phyloP scores from a whole-genome alignment of 78 protist species.

The Salpingoeca rosetta region DNA sequence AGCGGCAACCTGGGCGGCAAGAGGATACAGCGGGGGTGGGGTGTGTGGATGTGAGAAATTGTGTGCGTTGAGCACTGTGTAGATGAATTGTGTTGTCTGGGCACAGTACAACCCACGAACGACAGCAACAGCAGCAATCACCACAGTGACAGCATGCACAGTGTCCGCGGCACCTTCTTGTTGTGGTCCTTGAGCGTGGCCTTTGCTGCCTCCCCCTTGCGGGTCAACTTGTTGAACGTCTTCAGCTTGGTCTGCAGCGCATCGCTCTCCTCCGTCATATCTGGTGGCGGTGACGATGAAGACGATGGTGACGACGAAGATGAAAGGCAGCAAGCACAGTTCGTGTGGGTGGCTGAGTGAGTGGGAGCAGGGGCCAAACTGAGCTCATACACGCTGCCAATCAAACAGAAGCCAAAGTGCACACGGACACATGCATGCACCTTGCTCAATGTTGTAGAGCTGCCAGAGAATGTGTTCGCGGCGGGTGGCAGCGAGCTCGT shows the following conservation, averaged over 20 bases:
- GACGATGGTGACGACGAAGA: too few relatives aligned
- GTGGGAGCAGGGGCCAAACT: too few relatives aligned
- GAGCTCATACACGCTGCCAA: neutral
- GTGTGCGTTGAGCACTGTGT: too few relatives aligned
- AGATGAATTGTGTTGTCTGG: neutral
- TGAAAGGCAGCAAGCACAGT: too few relatives aligned
- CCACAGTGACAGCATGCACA: too few relatives aligned
- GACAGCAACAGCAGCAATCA: too few relatives aligned
- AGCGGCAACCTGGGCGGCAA: too few relatives aligned
- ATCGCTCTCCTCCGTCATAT: neutral
- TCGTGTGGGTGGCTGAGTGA: too few relatives aligned
- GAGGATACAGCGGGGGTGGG: too few relatives aligned
- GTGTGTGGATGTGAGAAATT: too few relatives aligned
- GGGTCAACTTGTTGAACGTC: neutral
- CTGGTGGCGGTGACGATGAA: too few relatives aligned
- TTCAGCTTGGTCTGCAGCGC: neutral
- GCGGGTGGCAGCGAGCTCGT: neutral
- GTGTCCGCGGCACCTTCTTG: neutral
- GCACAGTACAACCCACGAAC: neutral
- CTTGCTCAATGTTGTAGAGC: slow-evolving; percentile 32
- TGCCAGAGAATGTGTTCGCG: slow-evolving; percentile 36
- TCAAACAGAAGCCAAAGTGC: neutral
- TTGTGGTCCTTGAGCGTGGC: neutral
- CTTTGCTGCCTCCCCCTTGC: neutral
- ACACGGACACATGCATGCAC: neutral